phyloP scores from a whole-genome alignment of 1,284 basidiomycete species.

The Entoloma clypeatum region DNA sequence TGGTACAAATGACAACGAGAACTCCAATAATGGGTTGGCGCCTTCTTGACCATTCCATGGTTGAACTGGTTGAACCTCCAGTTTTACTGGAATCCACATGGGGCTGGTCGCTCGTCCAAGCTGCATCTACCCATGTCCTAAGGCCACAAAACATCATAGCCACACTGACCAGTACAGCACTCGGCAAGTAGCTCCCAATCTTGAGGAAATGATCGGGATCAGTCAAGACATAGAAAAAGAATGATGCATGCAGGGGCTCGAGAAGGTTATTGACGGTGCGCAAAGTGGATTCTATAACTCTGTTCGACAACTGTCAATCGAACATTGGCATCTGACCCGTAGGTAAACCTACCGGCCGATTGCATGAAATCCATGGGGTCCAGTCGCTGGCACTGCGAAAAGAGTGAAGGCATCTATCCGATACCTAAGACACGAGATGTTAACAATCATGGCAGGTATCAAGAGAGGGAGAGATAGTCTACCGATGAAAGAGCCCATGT shows the following conservation, averaged over 20 bases:
- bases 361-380: constrained; percentile 94
- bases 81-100: constrained; percentile 23
- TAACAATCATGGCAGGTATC: constrained; percentile 3
- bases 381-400: constrained; percentile 82
- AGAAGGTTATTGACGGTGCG: constrained; percentile 90
- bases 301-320: constrained; percentile 28
- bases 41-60: constrained; percentile 29
- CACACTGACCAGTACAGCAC: constrained; percentile 76
- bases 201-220: constrained; percentile 78
- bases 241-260: constrained; percentile 91
- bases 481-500: constrained; percentile 79
- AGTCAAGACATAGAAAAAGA: constrained; percentile 90
- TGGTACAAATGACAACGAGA: constrained; percentile 49
- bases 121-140: constrained; percentile 63
- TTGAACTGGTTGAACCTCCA: constrained; percentile 2
- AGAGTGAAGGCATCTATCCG: constrained; percentile 94
- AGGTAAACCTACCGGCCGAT: constrained; percentile 66
- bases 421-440: constrained; percentile 49
- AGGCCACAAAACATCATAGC: constrained; percentile 83
- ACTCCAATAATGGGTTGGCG: constrained; percentile 48
- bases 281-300: constrained; percentile 80
- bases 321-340: not conserved
- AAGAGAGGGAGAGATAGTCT: constrained; percentile 18
- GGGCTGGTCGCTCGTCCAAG: constrained; percentile 47
- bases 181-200: constrained; percentile 86